A percentile compares a stretch with the other conserved stretches of the same genome.
phyloP scores from a whole-genome alignment of 1,284 basidiomycete genomes.

The Marasmius tenuissimus region DNA sequence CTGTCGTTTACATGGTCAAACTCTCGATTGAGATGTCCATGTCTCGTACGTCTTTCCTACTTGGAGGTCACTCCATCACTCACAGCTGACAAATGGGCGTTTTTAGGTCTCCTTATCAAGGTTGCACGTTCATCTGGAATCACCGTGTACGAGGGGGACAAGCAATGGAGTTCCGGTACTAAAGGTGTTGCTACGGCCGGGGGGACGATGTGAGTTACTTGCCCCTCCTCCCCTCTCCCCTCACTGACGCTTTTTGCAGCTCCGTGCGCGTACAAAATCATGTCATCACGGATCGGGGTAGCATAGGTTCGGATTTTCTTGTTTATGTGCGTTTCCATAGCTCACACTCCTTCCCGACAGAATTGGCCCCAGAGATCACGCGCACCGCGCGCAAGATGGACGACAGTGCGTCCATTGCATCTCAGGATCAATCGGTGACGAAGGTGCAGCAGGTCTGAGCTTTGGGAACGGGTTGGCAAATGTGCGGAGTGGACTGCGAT shows the following conservation, averaged over 20 bases:
- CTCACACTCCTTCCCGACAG: too few relatives aligned
- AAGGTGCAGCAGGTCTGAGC: too few relatives aligned
- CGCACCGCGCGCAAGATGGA: too few relatives aligned
- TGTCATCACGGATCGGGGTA: too few relatives aligned
- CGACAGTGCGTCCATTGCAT: too few relatives aligned
- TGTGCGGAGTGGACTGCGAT: too few relatives aligned
- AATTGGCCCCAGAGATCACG: too few relatives aligned
- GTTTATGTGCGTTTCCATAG: too few relatives aligned
- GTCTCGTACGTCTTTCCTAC: not conserved
- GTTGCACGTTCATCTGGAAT: constrained; percentile 5
- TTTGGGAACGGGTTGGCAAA: too few relatives aligned
- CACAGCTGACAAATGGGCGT: not conserved
- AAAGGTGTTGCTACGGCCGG: not conserved
- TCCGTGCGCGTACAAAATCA: not conserved
- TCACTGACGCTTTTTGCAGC: not conserved
- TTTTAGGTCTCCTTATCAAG: constrained; percentile 2
- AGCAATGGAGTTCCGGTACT: not conserved
- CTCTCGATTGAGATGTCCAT: constrained; percentile 7
- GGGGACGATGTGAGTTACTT: not conserved
- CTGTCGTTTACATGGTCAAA: constrained; percentile 6
- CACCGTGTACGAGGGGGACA: not conserved
- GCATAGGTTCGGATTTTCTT: too few relatives aligned
- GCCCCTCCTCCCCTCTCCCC: not conserved
- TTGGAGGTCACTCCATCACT: not conserved
- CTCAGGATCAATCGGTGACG: too few relatives aligned